phyloP scores from a whole-genome alignment of 1,139 yeast genomes.

The Candida smagusa region DNA sequence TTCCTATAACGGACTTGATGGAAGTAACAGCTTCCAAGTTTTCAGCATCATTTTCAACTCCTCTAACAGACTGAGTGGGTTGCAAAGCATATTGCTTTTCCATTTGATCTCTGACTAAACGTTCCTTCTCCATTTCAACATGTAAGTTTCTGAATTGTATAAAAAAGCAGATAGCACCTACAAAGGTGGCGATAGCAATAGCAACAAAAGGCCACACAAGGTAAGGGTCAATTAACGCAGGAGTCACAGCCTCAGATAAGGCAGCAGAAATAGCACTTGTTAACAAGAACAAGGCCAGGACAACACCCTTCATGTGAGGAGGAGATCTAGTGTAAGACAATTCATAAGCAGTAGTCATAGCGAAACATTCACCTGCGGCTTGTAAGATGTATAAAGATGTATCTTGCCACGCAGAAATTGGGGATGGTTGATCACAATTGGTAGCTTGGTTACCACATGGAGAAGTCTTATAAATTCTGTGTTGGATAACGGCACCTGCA shows the following conservation, averaged over 20 bases:
- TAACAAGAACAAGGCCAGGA: conserved; percentile 62
- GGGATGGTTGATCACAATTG: conserved; percentile 48
- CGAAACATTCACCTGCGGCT: conserved; percentile 69
- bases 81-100: conserved; percentile 2
- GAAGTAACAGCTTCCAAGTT: conserved; percentile 22
- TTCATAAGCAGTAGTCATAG: conserved; percentile 65
- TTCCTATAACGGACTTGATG: conserved; percentile 19
- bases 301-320: conserved; percentile 62
- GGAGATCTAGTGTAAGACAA: conserved; percentile 72
- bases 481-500: conserved; percentile 41
- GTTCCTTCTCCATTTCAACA: conserved; percentile 46
- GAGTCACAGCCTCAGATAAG: conserved; percentile 51
- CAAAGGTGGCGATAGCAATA: conserved; percentile 43
- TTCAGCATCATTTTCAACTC: conserved; percentile 7
- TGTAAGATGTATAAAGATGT: conserved; percentile 49
- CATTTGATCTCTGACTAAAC: conserved; percentile 23
- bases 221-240: conserved; percentile 53
- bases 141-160: conserved; percentile 53
- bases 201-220: conserved; percentile 56
- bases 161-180: conserved; percentile 42
- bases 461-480: conserved; percentile 30
- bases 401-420: conserved; percentile 57
- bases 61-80: not conserved
- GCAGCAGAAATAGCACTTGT: conserved; percentile 62
- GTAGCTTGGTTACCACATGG: conserved; percentile 45